phyloP scores from a whole-genome alignment of 352 stramenopile species.

The Phytophthora parvispora region DNA sequence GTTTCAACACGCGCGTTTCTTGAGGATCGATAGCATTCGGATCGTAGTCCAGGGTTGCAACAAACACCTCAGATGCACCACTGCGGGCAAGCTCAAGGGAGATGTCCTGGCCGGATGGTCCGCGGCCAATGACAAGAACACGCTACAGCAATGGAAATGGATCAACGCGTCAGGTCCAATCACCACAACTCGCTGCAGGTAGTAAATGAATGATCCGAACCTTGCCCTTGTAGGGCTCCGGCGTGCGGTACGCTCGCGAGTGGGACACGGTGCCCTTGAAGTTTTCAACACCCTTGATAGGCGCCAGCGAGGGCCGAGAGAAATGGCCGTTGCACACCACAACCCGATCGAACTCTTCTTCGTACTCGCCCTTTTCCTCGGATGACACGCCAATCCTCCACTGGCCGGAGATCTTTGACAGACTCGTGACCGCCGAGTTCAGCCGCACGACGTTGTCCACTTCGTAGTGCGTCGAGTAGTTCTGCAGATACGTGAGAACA shows the following conservation, averaged over 20 bases:
- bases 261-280: constrained; percentile 53
- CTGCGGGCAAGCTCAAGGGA: constrained; percentile 69
- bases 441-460: constrained; percentile 63
- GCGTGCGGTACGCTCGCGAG: constrained; percentile 68
- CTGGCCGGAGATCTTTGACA: constrained; percentile 43
- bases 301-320: constrained; percentile 53
- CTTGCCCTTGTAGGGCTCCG: constrained; percentile 56
- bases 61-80: constrained; percentile 60
- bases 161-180: background rate
- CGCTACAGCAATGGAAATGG: constrained; percentile 23
- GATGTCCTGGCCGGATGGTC: constrained; percentile 83
- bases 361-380: constrained; percentile 51
- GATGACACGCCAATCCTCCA: constrained; percentile 61
- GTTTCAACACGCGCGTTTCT: constrained; percentile 66
- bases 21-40: constrained; percentile 21
- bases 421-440: constrained; percentile 58
- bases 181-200: background rate
- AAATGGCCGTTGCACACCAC: constrained; percentile 88
- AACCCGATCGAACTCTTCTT: constrained; percentile 79
- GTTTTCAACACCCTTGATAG: constrained; percentile 66
- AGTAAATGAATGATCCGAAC: constrained; percentile 7
- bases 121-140: constrained; percentile 74
- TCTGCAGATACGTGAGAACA: constrained; percentile 78
- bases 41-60: constrained; percentile 64
- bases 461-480: constrained; percentile 65